Evolutionary conservation across 148 eudicot genomes (phyloP), one percentile per base, ranked within the genome.

Genomic region (Rhododendron henanense): DNA sequence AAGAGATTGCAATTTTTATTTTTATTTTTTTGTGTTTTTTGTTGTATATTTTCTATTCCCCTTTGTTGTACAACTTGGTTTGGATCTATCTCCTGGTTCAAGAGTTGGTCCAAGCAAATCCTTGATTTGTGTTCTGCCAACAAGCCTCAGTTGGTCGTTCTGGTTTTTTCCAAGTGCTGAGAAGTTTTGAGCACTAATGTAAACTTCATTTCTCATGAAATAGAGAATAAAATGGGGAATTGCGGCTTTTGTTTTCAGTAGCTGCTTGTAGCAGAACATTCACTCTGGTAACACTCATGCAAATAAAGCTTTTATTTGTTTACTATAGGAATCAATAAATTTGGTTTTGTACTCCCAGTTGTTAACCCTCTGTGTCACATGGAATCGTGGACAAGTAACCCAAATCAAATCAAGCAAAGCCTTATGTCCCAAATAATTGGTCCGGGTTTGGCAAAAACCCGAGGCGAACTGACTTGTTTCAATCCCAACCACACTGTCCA

Each of bases 51-150:
- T 81, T 37, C 31, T 19, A n/a, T 77, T 78, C 28, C 76, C 85
- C 25, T 48, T 45, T 25, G 2, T 35, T 81, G 4, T 16, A 35
- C 37, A 50, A 39, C 19, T 75, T 77, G 51, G 53, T 21, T 76
- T 50, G 53, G 5, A 67, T 15, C 21, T 33, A 25, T 67, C 33
- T 67, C 80, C 65, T 25, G 0, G 63, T 41, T 83, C 41, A 39
- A 76, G 86, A 55, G 81, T 75, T 53, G 86, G 55, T 33, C 37
- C 73, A 53, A 84, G 50, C 76, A n/a, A 79, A 79, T 50, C 61
- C 65, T 31, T 80, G 4, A 80, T 80, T 79, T 80, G 59, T 9
- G 13, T n/a, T 79, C 37, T 15, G 16, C 35, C 82, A 48, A 13
- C 18, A 1, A n/a, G 39, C 7, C 53, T 6, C 59, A 11, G 76